Evolutionary conservation across 768 basidiomycete genomes (phyloP), one percentile per base, ranked within the genome.

Genomic region (Leccinellum luteum): DNA sequence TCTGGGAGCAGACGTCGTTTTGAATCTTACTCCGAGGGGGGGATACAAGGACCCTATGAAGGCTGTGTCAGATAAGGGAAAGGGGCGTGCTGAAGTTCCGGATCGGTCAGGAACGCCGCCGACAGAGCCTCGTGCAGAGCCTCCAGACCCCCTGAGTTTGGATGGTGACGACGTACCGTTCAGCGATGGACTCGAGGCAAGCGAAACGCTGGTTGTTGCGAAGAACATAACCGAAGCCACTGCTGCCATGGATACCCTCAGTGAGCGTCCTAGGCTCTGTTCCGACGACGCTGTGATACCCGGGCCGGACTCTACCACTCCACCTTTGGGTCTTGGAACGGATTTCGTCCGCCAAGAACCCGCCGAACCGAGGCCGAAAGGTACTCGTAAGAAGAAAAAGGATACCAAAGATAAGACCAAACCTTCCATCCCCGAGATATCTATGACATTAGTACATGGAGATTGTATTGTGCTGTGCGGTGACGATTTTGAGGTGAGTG

Each of bases 401-500:
- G 49, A 41, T 51, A 25, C 13, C n/a, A 62, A 62, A 30, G 55
- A 60, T 51, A 69, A 60, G 59, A 59, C 2, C 49, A 63, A 65
- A 59, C 21, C 56, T 15, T 43, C 58, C 13, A 43, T 51, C 8
- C 64, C 64, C 14, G 53, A 62, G 47, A 64, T 72, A 21, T 64
- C 69, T 17, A 35, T 76, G 53, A 76, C 72, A 19, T 64, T 78
- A 38, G 69, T 76, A 8, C 77, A 79, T 55, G 76, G 78, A 0
- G 77, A 78, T 63, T 65, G 70, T 51, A 60, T 74, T 2, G 48
- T 78, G 38, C 65, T 78, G 6, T 60, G 8, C 3, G 77, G 78
- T 10, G 77, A 74, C 52, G 74, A 73, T 45, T 77, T 75, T 53
- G 75, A 78, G 68, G 76, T 77, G 65, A 74, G 59, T 73, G 66